phyloP scores from a whole-genome alignment of 768 basidiomycete genomes.

The Phanerochaete carnosa region DNA sequence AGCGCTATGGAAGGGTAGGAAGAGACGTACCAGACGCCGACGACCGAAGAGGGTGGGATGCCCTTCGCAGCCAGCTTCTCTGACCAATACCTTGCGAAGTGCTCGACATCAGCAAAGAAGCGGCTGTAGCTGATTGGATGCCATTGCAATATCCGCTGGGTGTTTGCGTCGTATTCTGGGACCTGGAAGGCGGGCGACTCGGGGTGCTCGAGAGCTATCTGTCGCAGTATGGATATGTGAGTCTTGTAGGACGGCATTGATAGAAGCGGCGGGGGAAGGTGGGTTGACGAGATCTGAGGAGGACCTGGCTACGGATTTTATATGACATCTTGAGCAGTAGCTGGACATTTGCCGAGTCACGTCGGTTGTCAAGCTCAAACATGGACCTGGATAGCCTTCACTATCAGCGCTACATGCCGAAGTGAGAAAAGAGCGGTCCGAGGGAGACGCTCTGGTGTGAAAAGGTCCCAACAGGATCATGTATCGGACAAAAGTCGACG shows the following conservation, averaged over 20 bases:
- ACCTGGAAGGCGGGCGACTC: constrained; percentile 56
- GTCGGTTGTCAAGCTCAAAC: constrained; percentile 21
- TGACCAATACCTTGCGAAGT: constrained; percentile 63
- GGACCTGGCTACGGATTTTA: constrained; percentile 14
- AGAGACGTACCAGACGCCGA: constrained; percentile 65
- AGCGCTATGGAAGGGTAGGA: neutral
- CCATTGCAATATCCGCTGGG: constrained; percentile 50
- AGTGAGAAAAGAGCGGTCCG: constrained; percentile 11
- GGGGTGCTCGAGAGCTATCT: constrained; percentile 48
- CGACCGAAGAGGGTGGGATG: constrained; percentile 53
- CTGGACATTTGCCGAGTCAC: constrained; percentile 6
- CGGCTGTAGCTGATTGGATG: constrained; percentile 57
- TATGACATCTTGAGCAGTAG: neutral
- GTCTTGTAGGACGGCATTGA: constrained; percentile 22
- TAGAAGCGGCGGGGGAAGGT: constrained; percentile 9
- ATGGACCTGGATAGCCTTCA: constrained; percentile 16
- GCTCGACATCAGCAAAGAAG: constrained; percentile 64
- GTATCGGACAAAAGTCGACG: constrained; percentile 13
- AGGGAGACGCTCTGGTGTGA: constrained; percentile 3
- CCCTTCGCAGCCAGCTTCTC: constrained; percentile 41
- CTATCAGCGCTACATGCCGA: constrained; percentile 8
- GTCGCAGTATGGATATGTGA: constrained; percentile 63
- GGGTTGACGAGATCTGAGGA: constrained; percentile 4
- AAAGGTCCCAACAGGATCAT: neutral
- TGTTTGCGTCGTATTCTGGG: constrained; percentile 44